A percentile compares a stretch with the other conserved stretches of the same genome.
Conservation (phyloP, 2,329 filamentous ascomycete species). For the Remersonia thermophila region DNA sequence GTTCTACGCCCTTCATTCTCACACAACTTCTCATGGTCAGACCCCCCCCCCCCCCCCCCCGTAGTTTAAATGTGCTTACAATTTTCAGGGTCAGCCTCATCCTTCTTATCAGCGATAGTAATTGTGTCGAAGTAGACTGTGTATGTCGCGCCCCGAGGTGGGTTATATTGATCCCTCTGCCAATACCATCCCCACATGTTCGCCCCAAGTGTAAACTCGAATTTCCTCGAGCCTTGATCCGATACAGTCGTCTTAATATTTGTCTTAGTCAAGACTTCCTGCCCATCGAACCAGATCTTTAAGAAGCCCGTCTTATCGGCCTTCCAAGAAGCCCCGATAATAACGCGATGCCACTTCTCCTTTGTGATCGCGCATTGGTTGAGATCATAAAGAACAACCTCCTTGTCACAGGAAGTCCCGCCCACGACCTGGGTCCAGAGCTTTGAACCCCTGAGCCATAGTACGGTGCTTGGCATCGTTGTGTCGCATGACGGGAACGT, state of each 20-base stretch:
- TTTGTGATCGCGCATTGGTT: conserved; percentile 12
- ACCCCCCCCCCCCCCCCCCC: too few species aligned
- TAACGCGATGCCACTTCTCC: conserved; percentile 34
- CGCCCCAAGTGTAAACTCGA: conserved; percentile 35
- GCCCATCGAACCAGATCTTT: conserved; percentile 35
- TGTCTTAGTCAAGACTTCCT: conserved; percentile 28
- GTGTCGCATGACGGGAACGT: too few species aligned
- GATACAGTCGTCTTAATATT: conserved; percentile 32
- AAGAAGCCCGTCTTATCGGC: conserved; percentile 31
- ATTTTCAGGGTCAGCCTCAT: conserved; percentile 25
- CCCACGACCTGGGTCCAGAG: too few species aligned
- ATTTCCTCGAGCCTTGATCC: conserved; percentile 29
- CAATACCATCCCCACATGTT: conserved; percentile 41
- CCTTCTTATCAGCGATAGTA: conserved; percentile 28
- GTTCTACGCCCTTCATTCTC: too few species aligned
- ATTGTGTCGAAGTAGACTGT: conserved; percentile 41
- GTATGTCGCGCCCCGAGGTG: conserved; percentile 29
- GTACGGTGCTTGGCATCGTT: too few species aligned
- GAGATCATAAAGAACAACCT: too few species aligned
- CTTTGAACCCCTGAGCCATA: too few species aligned
- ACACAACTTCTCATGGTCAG: too few species aligned
- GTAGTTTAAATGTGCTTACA: neutral
- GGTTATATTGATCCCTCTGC: conserved; percentile 25
- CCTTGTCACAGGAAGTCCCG: too few species aligned
- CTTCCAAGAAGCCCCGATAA: conserved; percentile 34